Conservation (phyloP, 768 basidiomycete genomes). For the Tubosaeta sp. region DNA sequence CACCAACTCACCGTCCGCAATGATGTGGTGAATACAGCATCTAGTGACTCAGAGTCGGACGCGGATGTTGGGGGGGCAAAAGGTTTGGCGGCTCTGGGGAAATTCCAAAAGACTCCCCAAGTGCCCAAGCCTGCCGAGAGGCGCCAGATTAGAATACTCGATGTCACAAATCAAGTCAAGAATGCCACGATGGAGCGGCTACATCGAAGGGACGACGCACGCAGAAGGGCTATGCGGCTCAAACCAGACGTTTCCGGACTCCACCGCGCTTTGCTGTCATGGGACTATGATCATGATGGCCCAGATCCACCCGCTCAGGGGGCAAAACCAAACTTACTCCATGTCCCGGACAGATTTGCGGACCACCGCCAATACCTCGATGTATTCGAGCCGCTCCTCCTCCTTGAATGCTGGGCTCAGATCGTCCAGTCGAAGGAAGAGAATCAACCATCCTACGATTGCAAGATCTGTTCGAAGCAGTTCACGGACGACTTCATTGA, state of each 20-base stretch:
- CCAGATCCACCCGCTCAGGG: conserved; percentile 54
- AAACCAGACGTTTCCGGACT: conserved; percentile 80
- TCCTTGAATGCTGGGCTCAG: conserved; percentile 91
- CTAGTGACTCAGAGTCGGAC: conserved; percentile 46
- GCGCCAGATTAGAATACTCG: conserved; percentile 60
- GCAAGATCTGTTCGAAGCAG: conserved; percentile 63
- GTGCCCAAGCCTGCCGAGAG: conserved; percentile 54
- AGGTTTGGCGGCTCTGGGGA: conserved; percentile 51
- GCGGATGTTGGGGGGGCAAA: conserved; percentile 39
- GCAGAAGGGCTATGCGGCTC: conserved; percentile 59
- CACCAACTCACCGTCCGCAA: conserved; percentile 21
- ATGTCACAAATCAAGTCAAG: conserved; percentile 41
- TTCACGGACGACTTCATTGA: conserved; percentile 83
- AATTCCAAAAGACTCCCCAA: conserved; percentile 58
- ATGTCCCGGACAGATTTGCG: conserved; percentile 63
- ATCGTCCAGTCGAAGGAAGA: conserved; percentile 75
- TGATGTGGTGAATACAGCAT: conserved; percentile 28
- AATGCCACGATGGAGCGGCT: conserved; percentile 49
- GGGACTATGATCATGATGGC: conserved; percentile 75
- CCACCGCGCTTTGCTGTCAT: conserved; percentile 74
- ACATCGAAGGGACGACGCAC: conserved; percentile 56
- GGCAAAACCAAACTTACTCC: conserved; percentile 29
- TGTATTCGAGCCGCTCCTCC: conserved; percentile 79
- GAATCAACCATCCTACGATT: conserved; percentile 45
- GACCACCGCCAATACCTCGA: conserved; percentile 64